Percentiles rank a stretch among this genome's conserved stretches.
These are phyloP conservation scores for Rubroshorea leprosula DNA, from an alignment of 345 rosid species.

Conservation along the genomic window DNA sequence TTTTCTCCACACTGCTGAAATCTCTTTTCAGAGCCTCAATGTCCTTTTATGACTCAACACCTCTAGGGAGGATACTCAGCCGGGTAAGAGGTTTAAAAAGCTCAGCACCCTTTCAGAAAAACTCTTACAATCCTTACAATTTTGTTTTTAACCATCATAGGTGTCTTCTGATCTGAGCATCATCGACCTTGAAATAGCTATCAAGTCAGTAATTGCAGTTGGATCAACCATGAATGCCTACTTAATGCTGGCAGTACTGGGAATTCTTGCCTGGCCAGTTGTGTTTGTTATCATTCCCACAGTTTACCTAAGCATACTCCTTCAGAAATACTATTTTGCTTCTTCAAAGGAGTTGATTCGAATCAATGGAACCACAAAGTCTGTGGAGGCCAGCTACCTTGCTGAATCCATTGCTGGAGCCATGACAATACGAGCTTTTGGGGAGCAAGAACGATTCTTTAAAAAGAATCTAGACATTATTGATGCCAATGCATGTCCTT, in stretches of 20 bases:
- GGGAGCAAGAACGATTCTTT: conserved; percentile 46
- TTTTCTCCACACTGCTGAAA: conserved; percentile 59
- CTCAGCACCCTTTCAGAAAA: too few relatives aligned
- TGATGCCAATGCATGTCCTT: conserved; percentile 46
- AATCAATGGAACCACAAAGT: conserved; percentile 56
- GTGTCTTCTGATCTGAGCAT: conserved; percentile 51
- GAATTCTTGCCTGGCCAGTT: conserved; percentile 47
- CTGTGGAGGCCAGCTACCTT: conserved; percentile 42
- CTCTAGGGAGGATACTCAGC: conserved; percentile 75
- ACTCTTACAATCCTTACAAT: neutral
- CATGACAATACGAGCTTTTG: conserved; percentile 55
- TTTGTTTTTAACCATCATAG: conserved; percentile 17
- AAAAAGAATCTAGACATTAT: conserved; percentile 36
- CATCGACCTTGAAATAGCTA: conserved; percentile 37
- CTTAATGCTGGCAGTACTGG: conserved; percentile 23
- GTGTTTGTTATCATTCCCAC: conserved; percentile 40
- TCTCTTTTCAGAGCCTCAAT: conserved; percentile 78
- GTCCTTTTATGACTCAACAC: conserved; percentile 89
- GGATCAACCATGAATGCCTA: conserved; percentile 40
- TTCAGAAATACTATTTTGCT: conserved; percentile 56
- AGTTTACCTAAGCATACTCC: conserved; percentile 30
- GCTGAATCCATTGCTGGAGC: conserved; percentile 58
- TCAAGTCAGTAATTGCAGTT: conserved; percentile 18
- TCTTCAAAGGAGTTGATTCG: conserved; percentile 55
- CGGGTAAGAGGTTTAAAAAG: conserved; percentile 41